Percentiles rank a stretch among this genome's conserved stretches.
These are phyloP conservation scores for Fusarium sp. DNA, from an alignment of 2,329 filamentous ascomycete species.

Conservation along the genomic window DNA sequence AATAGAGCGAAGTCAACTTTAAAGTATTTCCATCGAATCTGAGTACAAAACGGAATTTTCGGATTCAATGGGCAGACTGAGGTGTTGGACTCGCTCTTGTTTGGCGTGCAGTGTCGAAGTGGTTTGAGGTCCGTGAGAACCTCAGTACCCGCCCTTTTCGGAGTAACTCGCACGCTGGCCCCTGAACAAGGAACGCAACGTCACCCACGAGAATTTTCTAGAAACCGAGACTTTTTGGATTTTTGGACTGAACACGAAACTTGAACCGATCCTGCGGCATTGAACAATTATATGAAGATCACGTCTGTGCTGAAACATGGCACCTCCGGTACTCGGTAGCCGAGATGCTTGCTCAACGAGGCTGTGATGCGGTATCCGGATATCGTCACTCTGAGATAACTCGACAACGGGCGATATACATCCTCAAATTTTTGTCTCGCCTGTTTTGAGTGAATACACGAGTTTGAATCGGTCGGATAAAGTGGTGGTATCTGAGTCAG, in stretches of 20 bases:
- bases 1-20: not conserved
- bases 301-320: slow-evolving; percentile 3
- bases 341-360: slow-evolving; percentile 5
- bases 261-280: not conserved
- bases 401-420: not conserved
- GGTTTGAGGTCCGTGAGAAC: slow-evolving; percentile 14
- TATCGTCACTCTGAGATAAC: slow-evolving; percentile 11
- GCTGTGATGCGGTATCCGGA: not conserved
- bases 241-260: not conserved
- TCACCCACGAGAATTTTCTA: not conserved
- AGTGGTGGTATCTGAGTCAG: slow-evolving; percentile 31
- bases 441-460: not conserved
- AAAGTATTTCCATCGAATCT: not conserved
- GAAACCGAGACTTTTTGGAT: not conserved
- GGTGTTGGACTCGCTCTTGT: not conserved
- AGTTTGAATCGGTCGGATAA: not conserved
- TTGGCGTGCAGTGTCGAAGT: not conserved
- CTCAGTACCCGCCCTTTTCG: slow-evolving; percentile 19
- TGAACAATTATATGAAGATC: not conserved
- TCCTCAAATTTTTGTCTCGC: not conserved
- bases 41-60: not conserved
- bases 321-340: slow-evolving; percentile 1
- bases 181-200: slow-evolving; percentile 17
- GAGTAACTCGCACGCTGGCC: slow-evolving; percentile 16
- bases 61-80: not conserved